These are phyloP conservation scores for Byssoonygena ceratinophila DNA, from an alignment of 2,329 filamentous ascomycete species.

Conservation along the genomic window DNA sequence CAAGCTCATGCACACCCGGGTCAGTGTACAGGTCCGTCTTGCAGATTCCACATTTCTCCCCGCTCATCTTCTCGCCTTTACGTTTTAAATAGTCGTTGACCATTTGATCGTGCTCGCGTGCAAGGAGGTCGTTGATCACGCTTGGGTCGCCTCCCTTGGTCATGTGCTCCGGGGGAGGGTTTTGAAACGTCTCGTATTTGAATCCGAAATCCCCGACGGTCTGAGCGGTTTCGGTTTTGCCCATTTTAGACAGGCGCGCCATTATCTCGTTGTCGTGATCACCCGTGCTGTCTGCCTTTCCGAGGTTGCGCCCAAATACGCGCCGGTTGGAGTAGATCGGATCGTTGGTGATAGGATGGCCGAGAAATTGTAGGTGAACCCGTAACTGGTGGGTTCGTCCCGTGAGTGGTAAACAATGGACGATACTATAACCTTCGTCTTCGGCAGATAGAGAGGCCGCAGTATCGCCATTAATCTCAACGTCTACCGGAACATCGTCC, in stretches of 20 bases:
- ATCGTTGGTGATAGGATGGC: slow-evolving; percentile 92
- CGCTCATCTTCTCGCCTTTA: slow-evolving; percentile 88
- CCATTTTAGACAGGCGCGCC: slow-evolving; percentile 73
- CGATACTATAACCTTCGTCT: slow-evolving; percentile 74
- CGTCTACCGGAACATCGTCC: slow-evolving; percentile 16
- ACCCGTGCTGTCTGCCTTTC: slow-evolving; percentile 53
- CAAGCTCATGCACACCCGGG: slow-evolving; percentile 78
- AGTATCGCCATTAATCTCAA: slow-evolving; percentile 14
- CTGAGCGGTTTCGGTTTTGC: slow-evolving; percentile 83
- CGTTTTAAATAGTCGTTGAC: slow-evolving; percentile 80
- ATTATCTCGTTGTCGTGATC: slow-evolving; percentile 86
- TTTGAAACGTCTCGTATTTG: slow-evolving; percentile 58
- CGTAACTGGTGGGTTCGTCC: slow-evolving; percentile 90
- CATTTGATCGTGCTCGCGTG: slow-evolving; percentile 60
- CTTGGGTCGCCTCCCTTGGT: slow-evolving; percentile 26
- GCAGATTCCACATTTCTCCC: slow-evolving; percentile 68
- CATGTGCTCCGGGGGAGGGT: slow-evolving; percentile 29
- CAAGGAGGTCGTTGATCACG: slow-evolving; percentile 33
- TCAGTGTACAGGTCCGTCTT: slow-evolving; percentile 86
- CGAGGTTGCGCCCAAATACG: slow-evolving; percentile 77
- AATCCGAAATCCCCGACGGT: slow-evolving; percentile 45
- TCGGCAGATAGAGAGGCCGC: slow-evolving; percentile 30
- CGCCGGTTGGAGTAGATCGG: slow-evolving; percentile 92
- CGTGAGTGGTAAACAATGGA: slow-evolving; percentile 85
- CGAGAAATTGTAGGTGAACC: slow-evolving; percentile 87